Evolutionary conservation across 495 filamentous ascomycete species (phyloP).

Genomic region (Cryomyces minteri): DNA sequence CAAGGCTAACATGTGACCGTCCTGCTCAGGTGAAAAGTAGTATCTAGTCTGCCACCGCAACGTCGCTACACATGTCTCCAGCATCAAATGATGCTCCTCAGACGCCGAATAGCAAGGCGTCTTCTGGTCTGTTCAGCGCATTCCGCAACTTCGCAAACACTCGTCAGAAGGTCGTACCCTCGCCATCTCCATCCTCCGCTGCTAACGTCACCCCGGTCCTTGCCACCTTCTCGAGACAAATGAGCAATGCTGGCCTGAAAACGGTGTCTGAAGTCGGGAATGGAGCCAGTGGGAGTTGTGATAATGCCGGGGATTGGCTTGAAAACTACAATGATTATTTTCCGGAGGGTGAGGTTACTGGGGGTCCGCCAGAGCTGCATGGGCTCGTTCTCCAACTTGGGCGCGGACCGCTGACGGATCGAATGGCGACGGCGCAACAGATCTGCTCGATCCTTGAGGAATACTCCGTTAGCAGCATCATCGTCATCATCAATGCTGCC

Average conservation of each 20-base stretch:
- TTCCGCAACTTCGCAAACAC: conserved; percentile 8
- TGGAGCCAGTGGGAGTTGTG: neutral
- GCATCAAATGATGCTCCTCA: conserved; percentile 6
- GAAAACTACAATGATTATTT: neutral
- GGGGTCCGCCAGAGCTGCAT: neutral
- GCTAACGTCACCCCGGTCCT: conserved; percentile 1
- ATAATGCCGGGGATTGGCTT: neutral
- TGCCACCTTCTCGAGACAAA: neutral
- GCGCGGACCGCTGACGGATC: conserved; percentile 1
- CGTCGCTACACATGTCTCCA: conserved; percentile 10
- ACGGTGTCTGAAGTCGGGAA: neutral
- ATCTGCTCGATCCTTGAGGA: conserved; percentile 7
- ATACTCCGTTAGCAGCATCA: conserved; percentile 17
- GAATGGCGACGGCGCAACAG: conserved; percentile 1
- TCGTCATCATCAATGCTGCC: conserved; percentile 42
- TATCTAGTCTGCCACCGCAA: too few relatives aligned
- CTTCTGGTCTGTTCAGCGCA: conserved; percentile 8
- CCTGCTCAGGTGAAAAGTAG: too few relatives aligned
- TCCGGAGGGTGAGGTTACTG: neutral
- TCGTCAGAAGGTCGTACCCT: conserved; percentile 6
- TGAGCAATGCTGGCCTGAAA: neutral
- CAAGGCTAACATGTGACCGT: too few relatives aligned
- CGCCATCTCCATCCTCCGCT: conserved; percentile 4
- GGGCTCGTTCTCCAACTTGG: conserved; percentile 5
- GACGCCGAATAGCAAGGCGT: conserved; percentile 10